These are phyloP conservation scores for Eutrema yunnanense DNA, from an alignment of 345 rosid genomes.

Conservation along the genomic window DNA sequence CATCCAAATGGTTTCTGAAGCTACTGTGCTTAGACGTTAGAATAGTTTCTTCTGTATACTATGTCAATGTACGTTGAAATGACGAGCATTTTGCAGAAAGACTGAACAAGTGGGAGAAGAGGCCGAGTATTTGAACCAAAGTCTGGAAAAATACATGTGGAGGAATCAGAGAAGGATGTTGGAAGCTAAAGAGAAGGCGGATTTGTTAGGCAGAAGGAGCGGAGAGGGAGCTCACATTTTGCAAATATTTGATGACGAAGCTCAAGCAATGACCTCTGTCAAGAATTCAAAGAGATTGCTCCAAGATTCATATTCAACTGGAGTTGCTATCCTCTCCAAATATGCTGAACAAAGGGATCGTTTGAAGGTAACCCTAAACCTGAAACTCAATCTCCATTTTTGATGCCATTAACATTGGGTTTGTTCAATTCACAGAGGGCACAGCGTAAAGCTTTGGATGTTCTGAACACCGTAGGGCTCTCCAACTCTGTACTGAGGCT, in stretches of 20 bases:
- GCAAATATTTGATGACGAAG: constrained; percentile 86
- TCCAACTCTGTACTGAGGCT: constrained; percentile 87
- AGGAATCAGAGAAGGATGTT: constrained; percentile 64
- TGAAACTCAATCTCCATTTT: not conserved
- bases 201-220: constrained; percentile 72
- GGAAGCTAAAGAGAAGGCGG: constrained; percentile 87
- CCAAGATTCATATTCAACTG: constrained; percentile 75
- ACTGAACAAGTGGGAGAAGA: constrained; percentile 89
- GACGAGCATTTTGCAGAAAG: constrained; percentile 33
- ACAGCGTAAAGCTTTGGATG: constrained; percentile 86
- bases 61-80: not conserved
- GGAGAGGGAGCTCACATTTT: constrained; percentile 77
- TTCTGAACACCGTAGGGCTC: constrained; percentile 84
- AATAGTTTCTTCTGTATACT: too few species aligned
- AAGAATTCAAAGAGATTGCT: constrained; percentile 76
- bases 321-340: constrained; percentile 73
- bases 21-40: too few species aligned
- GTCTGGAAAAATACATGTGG: constrained; percentile 57
- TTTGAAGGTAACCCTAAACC: constrained; percentile 50
- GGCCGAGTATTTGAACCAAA: constrained; percentile 67
- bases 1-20: not conserved
- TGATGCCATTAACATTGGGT: not conserved
- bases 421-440: constrained; percentile 44
- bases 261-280: constrained; percentile 85
- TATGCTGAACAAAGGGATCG: constrained; percentile 92